Conservation (phyloP, 129 eudicot species). For the Scalesia atractyloides region DNA sequence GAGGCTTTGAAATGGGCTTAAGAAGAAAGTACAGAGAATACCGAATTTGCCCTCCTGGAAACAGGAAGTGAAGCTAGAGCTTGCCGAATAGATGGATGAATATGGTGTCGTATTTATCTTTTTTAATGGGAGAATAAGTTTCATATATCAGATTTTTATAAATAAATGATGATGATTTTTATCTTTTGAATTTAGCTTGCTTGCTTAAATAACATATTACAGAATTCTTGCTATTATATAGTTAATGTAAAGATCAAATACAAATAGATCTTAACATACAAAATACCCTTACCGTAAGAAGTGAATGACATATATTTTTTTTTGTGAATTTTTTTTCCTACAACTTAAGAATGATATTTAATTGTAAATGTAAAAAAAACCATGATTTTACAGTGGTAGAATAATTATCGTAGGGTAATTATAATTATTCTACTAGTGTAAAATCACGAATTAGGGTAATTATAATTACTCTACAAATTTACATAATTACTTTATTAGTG, state of each 20-base stretch:
- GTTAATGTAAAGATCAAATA: not conserved
- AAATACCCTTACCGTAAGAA: too few species aligned
- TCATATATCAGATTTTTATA: not conserved
- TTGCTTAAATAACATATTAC: not conserved
- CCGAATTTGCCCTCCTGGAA: conserved; percentile 7
- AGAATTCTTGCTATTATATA: not conserved
- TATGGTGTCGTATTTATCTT: not conserved
- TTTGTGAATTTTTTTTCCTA: too few species aligned
- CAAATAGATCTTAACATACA: too few species aligned
- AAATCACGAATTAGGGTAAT: too few species aligned
- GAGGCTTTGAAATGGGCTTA: not conserved
- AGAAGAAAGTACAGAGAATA: not conserved
- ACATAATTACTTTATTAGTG: too few species aligned
- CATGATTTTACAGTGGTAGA: too few species aligned
- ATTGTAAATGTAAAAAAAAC: too few species aligned
- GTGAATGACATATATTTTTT: too few species aligned
- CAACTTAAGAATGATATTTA: too few species aligned
- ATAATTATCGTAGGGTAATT: too few species aligned
- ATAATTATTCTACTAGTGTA: too few species aligned
- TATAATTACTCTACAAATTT: too few species aligned
- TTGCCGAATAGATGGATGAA: conserved; percentile 16
- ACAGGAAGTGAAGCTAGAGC: conserved; percentile 6
- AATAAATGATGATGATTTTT: not conserved
- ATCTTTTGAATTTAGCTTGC: not conserved
- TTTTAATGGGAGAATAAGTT: conserved; percentile 8